These are phyloP conservation scores for Penicillium turbatum DNA, from an alignment of 495 filamentous ascomycete species.

Conservation along the genomic window DNA sequence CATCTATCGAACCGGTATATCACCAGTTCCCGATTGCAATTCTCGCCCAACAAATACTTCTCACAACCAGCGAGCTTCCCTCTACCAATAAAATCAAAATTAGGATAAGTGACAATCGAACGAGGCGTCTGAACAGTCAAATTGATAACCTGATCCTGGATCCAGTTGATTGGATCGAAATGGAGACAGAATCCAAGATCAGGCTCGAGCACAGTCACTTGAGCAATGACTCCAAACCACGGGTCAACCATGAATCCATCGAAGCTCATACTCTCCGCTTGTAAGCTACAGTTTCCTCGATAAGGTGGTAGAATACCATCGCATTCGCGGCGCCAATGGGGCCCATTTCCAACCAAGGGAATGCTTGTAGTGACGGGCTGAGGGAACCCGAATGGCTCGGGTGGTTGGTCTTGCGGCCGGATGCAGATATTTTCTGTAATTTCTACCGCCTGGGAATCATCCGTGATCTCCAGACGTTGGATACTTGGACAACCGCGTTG, in stretches of 20 bases:
- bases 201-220: slow-evolving; percentile 49
- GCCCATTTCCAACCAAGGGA: slow-evolving; percentile 50
- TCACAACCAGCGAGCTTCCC: slow-evolving; percentile 61
- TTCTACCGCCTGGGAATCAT: slow-evolving; percentile 35
- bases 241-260: slow-evolving; percentile 19
- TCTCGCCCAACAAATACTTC: slow-evolving; percentile 59
- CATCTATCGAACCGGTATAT: slow-evolving; percentile 50
- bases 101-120: slow-evolving; percentile 39
- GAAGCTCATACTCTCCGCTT: slow-evolving; percentile 21
- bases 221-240: slow-evolving; percentile 46
- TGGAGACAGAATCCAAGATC: slow-evolving; percentile 54
- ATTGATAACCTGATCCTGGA: slow-evolving; percentile 14
- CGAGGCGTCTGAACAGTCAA: slow-evolving; percentile 36
- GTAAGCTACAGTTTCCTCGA: slow-evolving; percentile 32
- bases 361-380: slow-evolving; percentile 50
- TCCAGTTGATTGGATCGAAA: slow-evolving; percentile 28
- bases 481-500: slow-evolving; percentile 54
- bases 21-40: slow-evolving; percentile 47
- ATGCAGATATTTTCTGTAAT: slow-evolving; percentile 48
- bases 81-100: slow-evolving; percentile 48
- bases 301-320: slow-evolving; percentile 41
- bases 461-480: slow-evolving; percentile 51
- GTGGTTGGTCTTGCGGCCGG: slow-evolving; percentile 34
- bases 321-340: slow-evolving; percentile 47
- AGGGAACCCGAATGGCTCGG: slow-evolving; percentile 14